Evolutionary conservation across 148 eudicot species (phyloP).

Genomic region (Polygonum maritimum): DNA sequence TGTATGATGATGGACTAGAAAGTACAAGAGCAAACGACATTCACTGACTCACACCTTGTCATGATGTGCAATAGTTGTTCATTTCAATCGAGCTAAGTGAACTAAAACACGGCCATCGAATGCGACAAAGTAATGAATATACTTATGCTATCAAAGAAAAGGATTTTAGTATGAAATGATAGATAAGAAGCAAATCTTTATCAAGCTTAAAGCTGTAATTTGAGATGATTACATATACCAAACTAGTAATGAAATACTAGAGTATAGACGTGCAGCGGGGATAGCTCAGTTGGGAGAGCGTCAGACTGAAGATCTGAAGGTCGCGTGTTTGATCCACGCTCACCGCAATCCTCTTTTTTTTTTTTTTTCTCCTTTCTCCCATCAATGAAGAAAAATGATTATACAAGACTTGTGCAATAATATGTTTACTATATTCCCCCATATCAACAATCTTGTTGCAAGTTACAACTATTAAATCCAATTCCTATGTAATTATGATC

Average conservation of each 20-base stretch:
- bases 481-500: too few species aligned
- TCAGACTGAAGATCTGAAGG: slow-evolving; percentile 55
- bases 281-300: slow-evolving; percentile 40
- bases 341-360: slow-evolving; percentile 43
- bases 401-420: too few species aligned
- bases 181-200: not conserved
- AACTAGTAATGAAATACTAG: too few species aligned
- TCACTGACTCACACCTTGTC: not conserved
- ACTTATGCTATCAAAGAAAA: not conserved
- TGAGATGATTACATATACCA: not conserved
- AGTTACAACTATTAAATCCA: too few species aligned
- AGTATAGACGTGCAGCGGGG: not conserved
- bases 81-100: too few species aligned
- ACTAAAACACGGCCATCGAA: not conserved
- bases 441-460: too few species aligned
- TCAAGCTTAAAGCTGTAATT: not conserved
- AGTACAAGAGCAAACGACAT: too few species aligned
- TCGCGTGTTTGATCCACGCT: slow-evolving; percentile 98
- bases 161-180: not conserved
- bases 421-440: too few species aligned
- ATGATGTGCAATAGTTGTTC: too few species aligned
- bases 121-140: not conserved
- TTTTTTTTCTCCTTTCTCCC: too few species aligned
- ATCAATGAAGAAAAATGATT: too few species aligned
- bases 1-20: not conserved